phyloP scores from a whole-genome alignment of 2,329 filamentous ascomycete genomes.

The Dothideomycetes sp. region DNA sequence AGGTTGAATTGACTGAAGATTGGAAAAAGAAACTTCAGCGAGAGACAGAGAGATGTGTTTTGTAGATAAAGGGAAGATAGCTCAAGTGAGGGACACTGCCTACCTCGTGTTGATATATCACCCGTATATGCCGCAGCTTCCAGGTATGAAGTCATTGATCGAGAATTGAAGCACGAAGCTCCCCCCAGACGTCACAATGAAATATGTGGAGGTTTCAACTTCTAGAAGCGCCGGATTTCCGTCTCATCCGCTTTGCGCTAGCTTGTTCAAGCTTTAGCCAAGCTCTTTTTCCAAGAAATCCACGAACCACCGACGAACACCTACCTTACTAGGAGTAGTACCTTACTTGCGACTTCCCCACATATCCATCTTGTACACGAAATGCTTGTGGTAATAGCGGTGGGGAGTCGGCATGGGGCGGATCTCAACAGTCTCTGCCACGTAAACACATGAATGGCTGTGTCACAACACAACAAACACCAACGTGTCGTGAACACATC shows the following conservation, averaged over 20 bases:
- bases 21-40: not conserved
- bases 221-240: not conserved
- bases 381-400: too few relatives aligned
- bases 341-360: too few relatives aligned
- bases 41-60: not conserved
- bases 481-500: too few relatives aligned
- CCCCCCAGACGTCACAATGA: not conserved
- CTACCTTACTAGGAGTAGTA: too few relatives aligned
- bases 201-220: too few relatives aligned
- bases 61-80: not conserved
- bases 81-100: not conserved
- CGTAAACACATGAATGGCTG: too few relatives aligned
- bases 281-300: slow-evolving; percentile 8
- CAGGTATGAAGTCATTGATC: slow-evolving; percentile 4
- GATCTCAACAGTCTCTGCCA: too few relatives aligned
- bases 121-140: too few relatives aligned
- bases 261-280: slow-evolving; percentile 4
- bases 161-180: not conserved
- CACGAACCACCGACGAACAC: too few relatives aligned
- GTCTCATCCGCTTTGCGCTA: not conserved
- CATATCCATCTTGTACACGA: too few relatives aligned
- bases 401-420: too few relatives aligned
- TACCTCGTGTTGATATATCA: slow-evolving; percentile 3
- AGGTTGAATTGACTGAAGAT: not conserved
- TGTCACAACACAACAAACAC: too few relatives aligned